phyloP scores from a whole-genome alignment of 495 filamentous ascomycete genomes.

The Neurospora sublineolata region DNA sequence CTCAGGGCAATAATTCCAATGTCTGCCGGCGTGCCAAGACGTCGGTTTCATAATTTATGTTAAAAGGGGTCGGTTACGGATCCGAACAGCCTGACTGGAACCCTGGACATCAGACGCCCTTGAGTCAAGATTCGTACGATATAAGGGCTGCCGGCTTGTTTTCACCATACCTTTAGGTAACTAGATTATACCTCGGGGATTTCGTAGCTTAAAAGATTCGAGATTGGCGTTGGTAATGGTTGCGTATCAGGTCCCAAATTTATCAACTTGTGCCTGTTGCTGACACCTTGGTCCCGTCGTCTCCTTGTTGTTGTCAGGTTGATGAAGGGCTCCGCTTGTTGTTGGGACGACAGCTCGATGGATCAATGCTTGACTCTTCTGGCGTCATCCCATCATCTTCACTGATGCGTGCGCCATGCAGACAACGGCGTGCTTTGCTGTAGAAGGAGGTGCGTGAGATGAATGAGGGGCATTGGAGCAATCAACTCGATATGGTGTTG shows the following conservation, averaged over 20 bases:
- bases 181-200: neutral
- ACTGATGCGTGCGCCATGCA: neutral
- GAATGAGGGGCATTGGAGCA: neutral
- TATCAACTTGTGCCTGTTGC: neutral
- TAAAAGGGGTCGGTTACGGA: neutral
- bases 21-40: conserved; percentile 7
- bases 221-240: neutral
- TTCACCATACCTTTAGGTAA: neutral
- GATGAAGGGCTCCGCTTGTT: neutral
- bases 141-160: neutral
- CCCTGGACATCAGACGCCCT: neutral
- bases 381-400: neutral
- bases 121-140: neutral
- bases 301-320: neutral
- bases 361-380: neutral
- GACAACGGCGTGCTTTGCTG: neutral
- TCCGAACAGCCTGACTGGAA: neutral
- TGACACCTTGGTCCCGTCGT: neutral
- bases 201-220: neutral
- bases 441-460: neutral
- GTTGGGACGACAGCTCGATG: neutral
- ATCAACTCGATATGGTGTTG: neutral
- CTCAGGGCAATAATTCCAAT: neutral
- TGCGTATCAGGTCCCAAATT: neutral
- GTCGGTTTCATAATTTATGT: conserved; percentile 5